Base-by-base conservation (phyloP, 805 yeast species). In the Candida xyloterini region DNA sequence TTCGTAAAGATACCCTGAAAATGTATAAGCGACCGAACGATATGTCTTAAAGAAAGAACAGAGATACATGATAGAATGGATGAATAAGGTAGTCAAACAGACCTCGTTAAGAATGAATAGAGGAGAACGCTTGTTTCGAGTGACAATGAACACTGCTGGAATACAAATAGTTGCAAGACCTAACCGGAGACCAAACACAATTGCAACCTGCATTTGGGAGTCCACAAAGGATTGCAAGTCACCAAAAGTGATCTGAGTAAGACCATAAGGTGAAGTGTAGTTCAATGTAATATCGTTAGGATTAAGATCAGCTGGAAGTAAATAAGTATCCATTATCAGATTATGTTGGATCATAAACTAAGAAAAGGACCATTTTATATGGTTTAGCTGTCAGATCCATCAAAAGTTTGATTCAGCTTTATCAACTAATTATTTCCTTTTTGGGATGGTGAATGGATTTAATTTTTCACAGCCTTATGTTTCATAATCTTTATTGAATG, bases 21-120 rank as follows among this genome's bases (percentile, higher is more conserved):
- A 66, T 9, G 52, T 47, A 38, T 68, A 67, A 1, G 82, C 63
- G 1, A 78, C 38, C 0, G 79, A 63, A 21, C 72, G 66, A 47
- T 73, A 75, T 1, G 78, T 70, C 9, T 84, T 76, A 24, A 71
- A 53, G 14, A 80, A 56, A 48, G 80, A 78, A 10, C 63, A 70
- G 21, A 84, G 52, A 60, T 73, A 79, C 5, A 89, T 61, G 2
- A 75, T 71, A 1, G 89, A 75, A 38, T 84, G 82, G 11, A 88
- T 41, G 4, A 81, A 59, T 38, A 81, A 62, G 4, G 79, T 56
- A 2, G 76, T 35, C 37, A 91, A 65, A 24, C 84, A 76, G 2
- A 69, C 35, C 56, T 79, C 80, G 60, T 90, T 89, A 31, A 88
- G 62, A n/a, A 80, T 58, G 58, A 87, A 91, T 21, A 88, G 75